These are phyloP conservation scores for Micromonas pusilla DNA, from an alignment of 139 green algal species.

Conservation along the genomic window DNA sequence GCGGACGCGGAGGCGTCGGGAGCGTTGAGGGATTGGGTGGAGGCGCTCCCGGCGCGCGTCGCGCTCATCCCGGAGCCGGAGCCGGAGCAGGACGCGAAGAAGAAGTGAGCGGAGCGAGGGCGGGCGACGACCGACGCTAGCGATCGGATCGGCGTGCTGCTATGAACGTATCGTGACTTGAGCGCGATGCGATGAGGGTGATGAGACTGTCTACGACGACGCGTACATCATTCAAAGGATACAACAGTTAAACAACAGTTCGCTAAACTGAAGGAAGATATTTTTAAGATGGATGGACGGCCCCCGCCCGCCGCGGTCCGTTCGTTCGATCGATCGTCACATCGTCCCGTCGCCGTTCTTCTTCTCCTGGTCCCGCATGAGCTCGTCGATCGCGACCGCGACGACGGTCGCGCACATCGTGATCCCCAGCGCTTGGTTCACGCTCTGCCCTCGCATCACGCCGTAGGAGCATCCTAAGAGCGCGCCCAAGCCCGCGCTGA, in stretches of 20 bases:
- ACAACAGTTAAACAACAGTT: too few relatives aligned
- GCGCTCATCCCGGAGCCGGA: background rate
- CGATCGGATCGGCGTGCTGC: too few relatives aligned
- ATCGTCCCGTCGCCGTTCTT: background rate
- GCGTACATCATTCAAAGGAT: too few relatives aligned
- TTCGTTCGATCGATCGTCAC: too few relatives aligned
- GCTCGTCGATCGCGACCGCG: background rate
- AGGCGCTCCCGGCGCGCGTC: background rate
- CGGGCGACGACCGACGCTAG: too few relatives aligned
- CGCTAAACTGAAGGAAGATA: too few relatives aligned
- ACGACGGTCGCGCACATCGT: conserved; percentile 3
- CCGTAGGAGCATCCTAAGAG: background rate
- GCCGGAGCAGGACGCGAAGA: conserved; percentile 24
- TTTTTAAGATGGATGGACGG: too few relatives aligned
- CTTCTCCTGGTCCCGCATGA: background rate
- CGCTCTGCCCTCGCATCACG: background rate
- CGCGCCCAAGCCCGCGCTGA: background rate
- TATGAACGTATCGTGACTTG: too few relatives aligned
- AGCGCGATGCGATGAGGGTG: too few relatives aligned
- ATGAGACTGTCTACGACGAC: too few relatives aligned
- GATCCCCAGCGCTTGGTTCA: background rate
- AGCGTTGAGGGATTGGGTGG: background rate
- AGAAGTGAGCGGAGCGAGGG: background rate
- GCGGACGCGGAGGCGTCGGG: background rate
- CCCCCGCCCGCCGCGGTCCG: too few relatives aligned